Evolutionary conservation across 139 green algal species (phyloP), one percentile per base, ranked within the genome.

Genomic region (Chlorella sorokiniana): DNA sequence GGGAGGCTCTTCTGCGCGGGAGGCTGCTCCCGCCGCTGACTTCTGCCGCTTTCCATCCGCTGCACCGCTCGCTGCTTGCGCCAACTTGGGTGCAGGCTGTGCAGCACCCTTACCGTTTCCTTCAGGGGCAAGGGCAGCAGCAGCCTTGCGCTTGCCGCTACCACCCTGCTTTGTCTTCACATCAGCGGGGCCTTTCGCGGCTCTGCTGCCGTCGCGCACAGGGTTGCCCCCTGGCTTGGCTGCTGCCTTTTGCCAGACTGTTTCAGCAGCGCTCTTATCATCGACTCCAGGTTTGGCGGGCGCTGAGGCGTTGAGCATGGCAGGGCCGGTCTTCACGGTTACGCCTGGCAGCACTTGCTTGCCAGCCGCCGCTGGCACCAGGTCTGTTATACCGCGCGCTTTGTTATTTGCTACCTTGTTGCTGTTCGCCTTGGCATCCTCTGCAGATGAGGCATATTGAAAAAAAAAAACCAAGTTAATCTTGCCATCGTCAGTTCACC

Each of bases 101-200:
- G 45, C 2, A 56, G 6, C 42, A n/a, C 11, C 25, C 22, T 14
- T 31, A 7, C 23, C 69, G 1, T 27, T 31, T 22, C 65, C 51
- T 8, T 38, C 71, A 33, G 52, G 35, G 23, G n/a, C n/a, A n/a
- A n/a, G n/a, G n/a, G 54, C 22, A 0, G 35, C 72, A 8, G 25
- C 35, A 68, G 72, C 72, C 72, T 79, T 79, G 72, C 72, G 72
- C 72, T 79, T 79, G 72, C 72, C 72, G 35, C 51, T 14, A 22
- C 56, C 56, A 65, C 56, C 23, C 23, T 16, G 56, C 56, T 65
- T 65, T 16, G 18, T 22, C 29, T n/a, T 31, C 16, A 6, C 56
- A 29, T 65, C 23, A 33, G 56, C 56, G 10, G 56, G 18, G 18
- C 23, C 56, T 65, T 16, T 10, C 18, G 18, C 56, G 22, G 14